A percentile compares a stretch with the other conserved stretches of the same genome.
phyloP scores from a whole-genome alignment of 2,329 filamentous ascomycete genomes.

The Fusarium sp. region DNA sequence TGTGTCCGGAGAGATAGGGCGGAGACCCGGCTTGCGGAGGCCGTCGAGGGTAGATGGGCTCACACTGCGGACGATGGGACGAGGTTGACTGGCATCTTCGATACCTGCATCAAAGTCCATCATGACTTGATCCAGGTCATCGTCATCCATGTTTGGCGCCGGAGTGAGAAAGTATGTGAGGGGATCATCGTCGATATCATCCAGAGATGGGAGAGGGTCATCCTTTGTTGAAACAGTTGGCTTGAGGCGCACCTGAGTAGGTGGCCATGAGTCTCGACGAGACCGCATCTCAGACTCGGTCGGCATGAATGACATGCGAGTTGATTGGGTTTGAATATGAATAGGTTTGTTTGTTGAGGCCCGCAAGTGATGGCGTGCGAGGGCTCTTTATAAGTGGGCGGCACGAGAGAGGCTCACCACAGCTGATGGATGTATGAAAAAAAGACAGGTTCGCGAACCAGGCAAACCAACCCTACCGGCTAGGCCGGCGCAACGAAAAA shows the following conservation, averaged over 20 bases:
- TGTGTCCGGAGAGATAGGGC: constrained; percentile 40
- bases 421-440: constrained; percentile 14
- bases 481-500: constrained; percentile 33
- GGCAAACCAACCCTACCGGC: constrained; percentile 31
- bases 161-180: constrained; percentile 65
- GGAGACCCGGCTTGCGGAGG: constrained; percentile 53
- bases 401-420: constrained; percentile 20
- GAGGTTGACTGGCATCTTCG: constrained; percentile 57
- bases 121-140: constrained; percentile 54
- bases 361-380: constrained; percentile 11
- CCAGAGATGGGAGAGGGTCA: constrained; percentile 54
- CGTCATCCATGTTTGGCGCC: constrained; percentile 52
- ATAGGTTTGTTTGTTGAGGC: constrained; percentile 11
- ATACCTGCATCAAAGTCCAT: constrained; percentile 66
- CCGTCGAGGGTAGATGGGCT: constrained; percentile 64
- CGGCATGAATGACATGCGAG: constrained; percentile 46
- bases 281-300: constrained; percentile 45
- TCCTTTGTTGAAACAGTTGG: constrained; percentile 52
- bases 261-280: constrained; percentile 60
- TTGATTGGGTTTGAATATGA: constrained; percentile 4
- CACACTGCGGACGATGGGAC: constrained; percentile 60
- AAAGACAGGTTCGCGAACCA: constrained; percentile 26
- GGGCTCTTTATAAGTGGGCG: constrained; percentile 29
- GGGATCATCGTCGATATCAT: constrained; percentile 62
- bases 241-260: constrained; percentile 58